Base-by-base conservation (phyloP, 1,284 basidiomycete genomes). In the Boletus hoseneyae region DNA sequence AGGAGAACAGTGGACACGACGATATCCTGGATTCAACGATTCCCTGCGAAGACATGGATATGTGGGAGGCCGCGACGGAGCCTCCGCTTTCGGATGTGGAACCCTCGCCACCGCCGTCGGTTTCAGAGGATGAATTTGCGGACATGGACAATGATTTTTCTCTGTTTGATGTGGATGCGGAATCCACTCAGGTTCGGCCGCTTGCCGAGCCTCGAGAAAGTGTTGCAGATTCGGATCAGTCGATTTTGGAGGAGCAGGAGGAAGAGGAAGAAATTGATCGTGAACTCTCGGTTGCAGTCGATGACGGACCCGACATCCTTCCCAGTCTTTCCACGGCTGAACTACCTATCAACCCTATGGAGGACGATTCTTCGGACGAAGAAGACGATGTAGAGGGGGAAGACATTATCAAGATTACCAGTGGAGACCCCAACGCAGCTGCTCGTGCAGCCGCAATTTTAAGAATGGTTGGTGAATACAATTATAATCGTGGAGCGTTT, bases 401-500 rank as follows among this genome's bases (percentile, higher is more conserved):
- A 23, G 59, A 72, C 13, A 57, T 82, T 6, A 73, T 95, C 55
- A 87, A 90, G 69, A 87, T 95, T 54, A 84, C 84, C 1, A 90
- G 87, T 48, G 77, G 80, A 12, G 87, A 94, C 65, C 89, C 92
- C 0, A 75, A 77, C 51, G 89, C 88, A 11, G 93, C 92, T 41
- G 92, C 92, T 6, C 73, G 89, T 42, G 92, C 91, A n/a, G 91
- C 89, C 18, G 93, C 92, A 0, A 93, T 95, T 54, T 73, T 95
- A 54, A 91, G 89, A 68, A 78, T 90, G 72, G 90, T 90, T 48
- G 33, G 59, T 35, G 77, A 64, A 25, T 21, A 27, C 15, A 41
- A 38, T 53, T 19, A 34, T 46, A 42, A 7, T 15, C 40, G 8
- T 42, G 32, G 5, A 12, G 12, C n/a, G 2, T 0, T 29, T 41